A percentile compares a stretch with the other conserved stretches of the same genome.
Conservation (phyloP, 1,284 basidiomycete species). For the Rhodotorula sp. region DNA sequence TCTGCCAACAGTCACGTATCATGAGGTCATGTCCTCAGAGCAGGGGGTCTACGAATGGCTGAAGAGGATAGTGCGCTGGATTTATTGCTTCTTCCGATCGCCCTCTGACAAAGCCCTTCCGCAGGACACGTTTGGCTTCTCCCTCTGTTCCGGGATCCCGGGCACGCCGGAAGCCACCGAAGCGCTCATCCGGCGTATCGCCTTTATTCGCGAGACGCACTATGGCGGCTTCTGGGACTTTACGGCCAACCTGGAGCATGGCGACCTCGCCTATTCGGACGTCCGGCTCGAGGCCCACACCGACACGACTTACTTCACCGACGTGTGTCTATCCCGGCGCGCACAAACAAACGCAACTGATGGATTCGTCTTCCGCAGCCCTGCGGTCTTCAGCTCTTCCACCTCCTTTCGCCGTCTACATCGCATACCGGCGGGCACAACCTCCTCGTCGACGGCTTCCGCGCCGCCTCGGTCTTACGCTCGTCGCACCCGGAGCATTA, state of each 20-base stretch:
- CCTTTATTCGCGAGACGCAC: slow-evolving; percentile 89
- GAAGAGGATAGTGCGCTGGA: slow-evolving; percentile 68
- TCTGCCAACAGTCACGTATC: slow-evolving; percentile 74
- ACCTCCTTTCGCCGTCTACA: slow-evolving; percentile 66
- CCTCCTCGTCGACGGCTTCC: slow-evolving; percentile 91
- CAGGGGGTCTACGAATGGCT: slow-evolving; percentile 77
- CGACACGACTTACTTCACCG: slow-evolving; percentile 71
- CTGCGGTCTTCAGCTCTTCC: slow-evolving; percentile 91
- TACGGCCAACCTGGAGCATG: slow-evolving; percentile 84
- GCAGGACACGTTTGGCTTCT: slow-evolving; percentile 84
- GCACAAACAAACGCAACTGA: no score
- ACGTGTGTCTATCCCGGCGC: slow-evolving; percentile 16
- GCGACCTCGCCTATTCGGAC: slow-evolving; percentile 85
- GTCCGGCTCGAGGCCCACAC: slow-evolving; percentile 87
- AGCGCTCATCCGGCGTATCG: slow-evolving; percentile 71
- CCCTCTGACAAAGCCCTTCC: background rate
- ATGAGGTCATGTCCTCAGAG: slow-evolving; percentile 73
- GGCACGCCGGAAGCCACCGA: slow-evolving; percentile 81
- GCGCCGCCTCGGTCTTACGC: slow-evolving; percentile 76
- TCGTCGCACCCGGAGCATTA: slow-evolving; percentile 74
- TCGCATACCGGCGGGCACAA: slow-evolving; percentile 81
- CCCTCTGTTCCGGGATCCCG: slow-evolving; percentile 80
- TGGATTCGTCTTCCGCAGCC: slow-evolving; percentile 60
- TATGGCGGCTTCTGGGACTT: slow-evolving; percentile 96
- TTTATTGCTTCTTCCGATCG: no score